Conservation (phyloP, 2,329 filamentous ascomycete genomes). For the Trichoderma endophyticum region DNA sequence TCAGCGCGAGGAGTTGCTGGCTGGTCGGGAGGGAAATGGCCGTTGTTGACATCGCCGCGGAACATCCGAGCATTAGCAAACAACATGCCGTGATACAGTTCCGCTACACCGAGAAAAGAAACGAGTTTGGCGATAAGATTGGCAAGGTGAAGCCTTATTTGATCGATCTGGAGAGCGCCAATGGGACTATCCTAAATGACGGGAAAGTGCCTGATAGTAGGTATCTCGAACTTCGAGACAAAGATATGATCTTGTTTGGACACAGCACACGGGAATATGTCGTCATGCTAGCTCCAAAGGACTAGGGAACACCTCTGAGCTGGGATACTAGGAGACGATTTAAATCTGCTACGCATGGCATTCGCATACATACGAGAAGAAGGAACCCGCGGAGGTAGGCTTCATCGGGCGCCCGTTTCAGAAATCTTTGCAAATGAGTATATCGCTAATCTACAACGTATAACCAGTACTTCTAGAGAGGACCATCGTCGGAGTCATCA, state of each 20-base stretch:
- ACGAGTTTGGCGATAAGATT: conserved; percentile 81
- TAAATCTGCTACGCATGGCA: neutral
- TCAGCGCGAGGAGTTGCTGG: conserved; percentile 81
- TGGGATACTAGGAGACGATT: neutral
- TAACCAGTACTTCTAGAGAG: neutral
- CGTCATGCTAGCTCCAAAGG: conserved; percentile 69
- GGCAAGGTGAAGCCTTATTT: conserved; percentile 82
- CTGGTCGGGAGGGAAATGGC: conserved; percentile 75
- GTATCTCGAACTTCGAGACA: conserved; percentile 82
- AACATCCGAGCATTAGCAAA: conserved; percentile 90
- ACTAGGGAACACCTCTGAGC: conserved; percentile 28
- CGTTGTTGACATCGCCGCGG: conserved; percentile 78
- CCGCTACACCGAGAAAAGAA: conserved; percentile 74
- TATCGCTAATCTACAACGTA: neutral
- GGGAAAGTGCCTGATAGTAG: conserved; percentile 69
- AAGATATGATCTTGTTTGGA: conserved; percentile 86
- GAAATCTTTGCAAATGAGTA: neutral
- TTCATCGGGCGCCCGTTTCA: neutral
- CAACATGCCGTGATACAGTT: conserved; percentile 97
- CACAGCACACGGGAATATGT: conserved; percentile 90
- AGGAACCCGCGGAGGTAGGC: neutral
- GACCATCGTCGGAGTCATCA: neutral
- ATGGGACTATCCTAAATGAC: conserved; percentile 81
- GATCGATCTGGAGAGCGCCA: conserved; percentile 89
- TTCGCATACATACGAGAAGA: neutral